Conservation (phyloP, 2,329 filamentous ascomycete genomes). For the Fusarium solani-melongenae region DNA sequence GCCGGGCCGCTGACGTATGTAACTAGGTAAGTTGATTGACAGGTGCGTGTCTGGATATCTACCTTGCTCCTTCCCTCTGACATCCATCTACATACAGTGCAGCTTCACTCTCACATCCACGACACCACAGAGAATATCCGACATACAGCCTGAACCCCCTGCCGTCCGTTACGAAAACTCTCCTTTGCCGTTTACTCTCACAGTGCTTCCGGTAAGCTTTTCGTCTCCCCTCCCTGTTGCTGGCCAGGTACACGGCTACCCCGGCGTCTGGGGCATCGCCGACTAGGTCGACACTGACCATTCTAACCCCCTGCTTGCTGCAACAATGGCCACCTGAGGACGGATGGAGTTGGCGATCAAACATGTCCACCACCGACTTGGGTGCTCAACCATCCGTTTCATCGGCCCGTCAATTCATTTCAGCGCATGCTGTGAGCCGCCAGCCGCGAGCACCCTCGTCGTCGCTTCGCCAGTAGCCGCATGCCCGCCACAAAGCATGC, state of each 20-base stretch:
- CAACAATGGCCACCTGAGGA: conserved; percentile 28
- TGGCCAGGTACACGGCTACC: background rate
- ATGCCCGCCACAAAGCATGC: background rate
- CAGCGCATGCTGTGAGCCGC: conserved; percentile 5
- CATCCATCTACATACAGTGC: background rate
- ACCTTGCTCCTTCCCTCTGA: background rate
- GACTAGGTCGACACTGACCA: background rate
- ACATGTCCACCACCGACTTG: conserved; percentile 17
- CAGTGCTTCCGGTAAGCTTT: conserved; percentile 4
- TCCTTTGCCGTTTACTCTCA: conserved; percentile 13
- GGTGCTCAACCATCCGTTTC: conserved; percentile 31
- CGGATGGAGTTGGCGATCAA: conserved; percentile 31
- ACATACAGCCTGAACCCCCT: background rate
- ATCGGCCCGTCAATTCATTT: conserved; percentile 29
- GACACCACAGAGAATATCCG: background rate
- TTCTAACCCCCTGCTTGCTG: conserved; percentile 5
- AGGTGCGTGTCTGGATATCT: background rate
- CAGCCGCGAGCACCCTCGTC: background rate
- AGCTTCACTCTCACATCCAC: background rate
- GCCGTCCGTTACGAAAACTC: background rate
- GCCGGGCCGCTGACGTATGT: background rate
- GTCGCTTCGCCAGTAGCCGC: background rate
- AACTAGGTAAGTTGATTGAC: background rate
- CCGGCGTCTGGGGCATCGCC: conserved; percentile 8
- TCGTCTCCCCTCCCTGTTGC: background rate